phyloP scores from a whole-genome alignment of 306 rosid species.

The Potentilla sterilis region DNA sequence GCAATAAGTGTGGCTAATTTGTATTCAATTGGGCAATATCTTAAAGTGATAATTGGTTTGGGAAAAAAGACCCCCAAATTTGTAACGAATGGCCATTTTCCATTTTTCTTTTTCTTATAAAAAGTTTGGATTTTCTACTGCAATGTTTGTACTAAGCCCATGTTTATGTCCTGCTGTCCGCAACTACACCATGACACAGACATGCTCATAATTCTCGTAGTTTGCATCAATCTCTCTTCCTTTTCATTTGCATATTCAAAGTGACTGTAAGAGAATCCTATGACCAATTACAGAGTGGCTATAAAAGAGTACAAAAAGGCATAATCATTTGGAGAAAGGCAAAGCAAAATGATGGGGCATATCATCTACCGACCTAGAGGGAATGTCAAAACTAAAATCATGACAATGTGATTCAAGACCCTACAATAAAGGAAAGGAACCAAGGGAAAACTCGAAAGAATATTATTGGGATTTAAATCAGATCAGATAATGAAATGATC shows the following conservation, averaged over 20 bases:
- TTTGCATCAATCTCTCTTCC: background rate
- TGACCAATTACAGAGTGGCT: slow-evolving; percentile 6
- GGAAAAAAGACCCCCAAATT: too few relatives aligned
- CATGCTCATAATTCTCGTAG: background rate
- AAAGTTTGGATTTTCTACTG: too few relatives aligned
- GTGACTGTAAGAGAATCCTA: slow-evolving; percentile 9
- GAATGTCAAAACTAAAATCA: slow-evolving; percentile 25
- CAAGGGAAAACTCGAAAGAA: background rate
- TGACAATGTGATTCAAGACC: slow-evolving; percentile 4
- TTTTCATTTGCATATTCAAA: background rate
- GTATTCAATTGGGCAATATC: too few relatives aligned
- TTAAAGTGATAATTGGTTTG: too few relatives aligned
- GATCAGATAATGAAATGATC: background rate
- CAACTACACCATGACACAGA: background rate
- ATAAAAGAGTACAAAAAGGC: background rate
- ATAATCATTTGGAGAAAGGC: background rate
- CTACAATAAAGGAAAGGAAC: background rate
- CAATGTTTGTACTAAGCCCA: too few relatives aligned
- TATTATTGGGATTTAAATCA: background rate
- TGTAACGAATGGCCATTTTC: too few relatives aligned
- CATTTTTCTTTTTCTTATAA: too few relatives aligned
- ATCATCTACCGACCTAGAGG: background rate
- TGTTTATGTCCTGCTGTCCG: background rate
- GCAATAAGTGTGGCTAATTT: too few relatives aligned
- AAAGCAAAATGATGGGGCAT: background rate